Percentiles rank a stretch among this genome's conserved stretches.
Evolutionary conservation across 148 eudicot species (phyloP).

Genomic region (Linanthus parryae): DNA sequence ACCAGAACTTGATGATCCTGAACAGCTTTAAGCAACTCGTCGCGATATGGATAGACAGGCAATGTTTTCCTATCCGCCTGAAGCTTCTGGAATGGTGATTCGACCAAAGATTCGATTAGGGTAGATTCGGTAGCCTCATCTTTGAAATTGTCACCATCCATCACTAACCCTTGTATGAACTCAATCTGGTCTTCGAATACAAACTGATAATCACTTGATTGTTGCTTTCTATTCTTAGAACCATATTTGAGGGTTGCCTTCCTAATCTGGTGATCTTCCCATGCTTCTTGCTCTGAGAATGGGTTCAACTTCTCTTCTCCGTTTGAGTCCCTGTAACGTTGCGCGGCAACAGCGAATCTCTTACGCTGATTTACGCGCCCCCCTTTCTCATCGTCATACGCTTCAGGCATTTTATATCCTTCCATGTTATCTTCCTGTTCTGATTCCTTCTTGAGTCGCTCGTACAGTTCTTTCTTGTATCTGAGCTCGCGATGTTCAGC

Average conservation of each 20-base stretch:
- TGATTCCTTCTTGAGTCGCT: conserved; percentile 22
- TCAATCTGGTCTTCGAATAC: conserved; percentile 81
- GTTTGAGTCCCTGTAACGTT: conserved; percentile 56
- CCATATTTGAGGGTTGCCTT: conserved; percentile 48
- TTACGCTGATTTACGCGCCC: conserved; percentile 53
- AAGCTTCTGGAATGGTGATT: neutral
- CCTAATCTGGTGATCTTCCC: conserved; percentile 76
- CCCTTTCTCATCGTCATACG: conserved; percentile 66
- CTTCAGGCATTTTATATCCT: conserved; percentile 59
- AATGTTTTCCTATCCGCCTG: conserved; percentile 57
- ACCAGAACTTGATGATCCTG: conserved; percentile 55
- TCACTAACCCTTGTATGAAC: conserved; percentile 48
- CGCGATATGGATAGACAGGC: conserved; percentile 59
- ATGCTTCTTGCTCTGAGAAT: conserved; percentile 32
- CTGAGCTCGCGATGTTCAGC: conserved; percentile 50
- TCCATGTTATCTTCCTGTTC: conserved; percentile 10
- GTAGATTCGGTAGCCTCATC: conserved; percentile 31
- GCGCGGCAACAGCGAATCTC: conserved; percentile 58
- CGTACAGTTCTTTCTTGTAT: conserved; percentile 30
- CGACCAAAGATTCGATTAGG: no score
- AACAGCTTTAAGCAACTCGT: conserved; percentile 48
- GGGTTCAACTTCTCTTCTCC: conserved; percentile 15
- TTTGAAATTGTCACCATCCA: conserved; percentile 54
- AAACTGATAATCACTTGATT: conserved; percentile 57
- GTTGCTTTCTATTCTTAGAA: conserved; percentile 51